phyloP scores from a whole-genome alignment of 768 basidiomycete species.

The Lactarius evosmus region DNA sequence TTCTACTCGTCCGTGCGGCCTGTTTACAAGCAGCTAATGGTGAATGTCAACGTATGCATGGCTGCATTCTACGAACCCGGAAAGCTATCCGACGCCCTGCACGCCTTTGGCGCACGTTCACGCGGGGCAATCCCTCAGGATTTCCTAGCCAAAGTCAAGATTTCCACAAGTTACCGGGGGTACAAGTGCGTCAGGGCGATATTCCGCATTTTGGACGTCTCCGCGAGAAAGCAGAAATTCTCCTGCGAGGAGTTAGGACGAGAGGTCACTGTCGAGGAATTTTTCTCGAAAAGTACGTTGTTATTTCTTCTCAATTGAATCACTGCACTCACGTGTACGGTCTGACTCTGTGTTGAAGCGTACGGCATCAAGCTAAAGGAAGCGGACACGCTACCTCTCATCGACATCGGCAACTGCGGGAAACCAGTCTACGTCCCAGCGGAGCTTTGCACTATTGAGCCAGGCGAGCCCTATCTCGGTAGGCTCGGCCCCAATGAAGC shows the following conservation, averaged over 20 bases:
- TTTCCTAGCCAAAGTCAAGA: slow-evolving; percentile 53
- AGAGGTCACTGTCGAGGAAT: slow-evolving; percentile 56
- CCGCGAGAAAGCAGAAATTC: slow-evolving; percentile 51
- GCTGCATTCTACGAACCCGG: slow-evolving; percentile 55
- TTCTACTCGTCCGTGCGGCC: slow-evolving; percentile 53
- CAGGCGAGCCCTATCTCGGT: slow-evolving; percentile 58
- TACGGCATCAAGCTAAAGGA: slow-evolving; percentile 51
- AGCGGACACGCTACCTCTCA: slow-evolving; percentile 38
- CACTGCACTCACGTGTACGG: not conserved
- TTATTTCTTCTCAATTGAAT: slow-evolving; percentile 10
- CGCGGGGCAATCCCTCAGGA: slow-evolving; percentile 45
- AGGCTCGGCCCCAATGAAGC: slow-evolving; percentile 62
- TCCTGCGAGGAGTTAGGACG: slow-evolving; percentile 54
- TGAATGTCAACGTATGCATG: slow-evolving; percentile 55
- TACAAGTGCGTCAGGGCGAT: slow-evolving; percentile 30
- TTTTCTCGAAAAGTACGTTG: slow-evolving; percentile 56
- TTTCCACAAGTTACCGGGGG: slow-evolving; percentile 52
- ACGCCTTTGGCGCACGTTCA: slow-evolving; percentile 44
- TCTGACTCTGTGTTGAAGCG: slow-evolving; percentile 39
- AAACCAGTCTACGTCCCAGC: slow-evolving; percentile 52
- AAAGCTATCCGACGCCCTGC: slow-evolving; percentile 59
- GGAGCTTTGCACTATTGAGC: slow-evolving; percentile 64
- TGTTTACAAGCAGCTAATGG: slow-evolving; percentile 46
- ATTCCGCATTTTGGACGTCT: slow-evolving; percentile 37
- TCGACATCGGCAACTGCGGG: slow-evolving; percentile 35